Evolutionary conservation across 768 basidiomycete species (phyloP).

Genomic region (Gloeophyllum trabeum): DNA sequence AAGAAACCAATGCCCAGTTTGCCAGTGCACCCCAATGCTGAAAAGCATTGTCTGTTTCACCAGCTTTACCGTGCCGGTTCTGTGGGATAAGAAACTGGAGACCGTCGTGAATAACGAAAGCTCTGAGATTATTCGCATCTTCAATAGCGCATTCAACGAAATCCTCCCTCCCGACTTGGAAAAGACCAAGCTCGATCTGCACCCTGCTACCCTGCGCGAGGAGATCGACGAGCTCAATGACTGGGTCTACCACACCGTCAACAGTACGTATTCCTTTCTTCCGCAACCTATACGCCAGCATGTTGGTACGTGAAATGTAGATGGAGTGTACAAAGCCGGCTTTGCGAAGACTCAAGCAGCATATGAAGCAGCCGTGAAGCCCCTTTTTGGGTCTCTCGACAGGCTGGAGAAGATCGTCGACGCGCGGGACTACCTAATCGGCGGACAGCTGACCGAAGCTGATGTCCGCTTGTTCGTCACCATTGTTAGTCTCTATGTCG

Average conservation of each 20-base stretch:
- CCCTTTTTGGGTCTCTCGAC: constrained; percentile 74
- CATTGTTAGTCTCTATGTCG: constrained; percentile 40
- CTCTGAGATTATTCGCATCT: constrained; percentile 88
- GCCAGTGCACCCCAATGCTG: no score
- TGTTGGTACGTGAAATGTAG: constrained; percentile 20
- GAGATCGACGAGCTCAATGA: constrained; percentile 81
- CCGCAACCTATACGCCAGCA: neutral
- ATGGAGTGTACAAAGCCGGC: constrained; percentile 83
- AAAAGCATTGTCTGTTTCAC: no score
- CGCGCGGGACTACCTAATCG: constrained; percentile 77
- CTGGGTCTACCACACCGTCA: constrained; percentile 82
- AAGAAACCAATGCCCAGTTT: neutral
- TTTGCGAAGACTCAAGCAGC: constrained; percentile 77
- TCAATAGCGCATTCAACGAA: constrained; percentile 80
- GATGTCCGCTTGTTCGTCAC: constrained; percentile 84
- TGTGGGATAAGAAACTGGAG: constrained; percentile 86
- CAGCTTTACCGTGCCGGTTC: constrained; percentile 76
- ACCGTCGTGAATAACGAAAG: constrained; percentile 95
- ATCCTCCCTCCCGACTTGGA: constrained; percentile 50
- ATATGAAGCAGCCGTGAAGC: constrained; percentile 65
- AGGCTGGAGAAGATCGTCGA: constrained; percentile 66
- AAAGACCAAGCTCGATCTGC: constrained; percentile 53
- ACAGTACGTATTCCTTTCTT: neutral
- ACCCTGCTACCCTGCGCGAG: constrained; percentile 57
- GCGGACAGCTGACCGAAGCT: constrained; percentile 73